Evolutionary conservation across 1,284 basidiomycete species (phyloP), one percentile per base, ranked within the genome.

Genomic region (Cutaneotrichosporon spelunceum): DNA sequence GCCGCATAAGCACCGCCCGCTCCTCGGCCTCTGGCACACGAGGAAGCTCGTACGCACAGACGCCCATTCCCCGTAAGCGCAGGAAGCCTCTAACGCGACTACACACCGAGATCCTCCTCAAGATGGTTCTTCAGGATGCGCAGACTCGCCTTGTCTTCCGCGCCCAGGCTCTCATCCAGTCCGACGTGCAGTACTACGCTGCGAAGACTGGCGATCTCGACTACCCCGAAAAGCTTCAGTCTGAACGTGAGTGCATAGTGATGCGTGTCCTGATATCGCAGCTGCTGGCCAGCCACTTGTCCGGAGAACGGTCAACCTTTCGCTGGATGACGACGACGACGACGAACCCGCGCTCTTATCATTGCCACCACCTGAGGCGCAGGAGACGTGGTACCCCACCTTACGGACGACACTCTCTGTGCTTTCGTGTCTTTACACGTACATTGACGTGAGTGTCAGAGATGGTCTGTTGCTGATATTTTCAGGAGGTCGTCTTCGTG

Each of bases 111-210:
- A 85, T 88, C 57, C 80, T 96, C 7, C 79, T 96, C 45, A 85
- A 89, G 72, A 91, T 93, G 85, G 88, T 96, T 1, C 79, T 95
- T 24, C 92, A 95, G 76, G 93, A 96, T 72, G 91, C 92, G 1
- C 93, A 96, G 80, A 96, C 93, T 7, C 81, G 92, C 57, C 78
- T 96, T 56, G 91, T 96, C 68, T 96, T 96, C 83, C 89, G 94
- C 72, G 93, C 93, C 9, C 93, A 96, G 77, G 85, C 90, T 1
- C 84, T 95, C 53, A 86, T 96, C 50, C 89, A 93, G 72, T 84
- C 85, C 30, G 93, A 96, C 55, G 91, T 96, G 47, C 81, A 88
- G 69, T 87, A 90, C 72, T 95, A 89, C 77, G 82, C 83, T 1
- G 87, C 91, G 0, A 88, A 85, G 67, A 71, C 73, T 2, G 78